Base-by-base conservation (phyloP, 2,329 filamentous ascomycete genomes). In the Verruconis gallopava region DNA sequence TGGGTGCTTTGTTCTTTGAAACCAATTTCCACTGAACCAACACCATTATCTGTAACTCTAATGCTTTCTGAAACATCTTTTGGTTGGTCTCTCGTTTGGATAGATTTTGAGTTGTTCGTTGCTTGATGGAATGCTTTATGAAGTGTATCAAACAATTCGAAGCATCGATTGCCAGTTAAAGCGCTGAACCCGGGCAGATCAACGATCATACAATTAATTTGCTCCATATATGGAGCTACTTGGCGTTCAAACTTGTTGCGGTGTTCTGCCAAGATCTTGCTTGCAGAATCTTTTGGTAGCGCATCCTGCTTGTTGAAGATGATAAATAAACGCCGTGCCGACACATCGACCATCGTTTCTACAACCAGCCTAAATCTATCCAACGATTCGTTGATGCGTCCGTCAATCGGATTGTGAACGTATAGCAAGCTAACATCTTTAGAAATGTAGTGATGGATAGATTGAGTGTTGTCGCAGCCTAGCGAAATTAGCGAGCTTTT, bases 181-280 rank as follows among this genome's bases (percentile, higher is more conserved):
- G 38, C 38, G 17, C 38, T 40, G 38, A 40, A 40, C 11, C 38
- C 38, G 14, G 38, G 38, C 12, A 38, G 15, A 15, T 38, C 36
- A 5, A 25, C 9, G 9, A 25, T 6, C 21, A 36, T 12, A 5
- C 22, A 37, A 11, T 34, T 40, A 12, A 21, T 11, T 9, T 9
- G 9, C 11, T 9, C 11, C 9, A 11, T 15, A 20, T 40, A 34
- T 17, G 12, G 6, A 6, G 17, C 12, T 17, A 40, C 15, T 17
- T 40, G 21, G 5, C 12, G 6, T 17, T 40, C 38, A 18, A 40
- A 40, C n/a, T 20, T 12, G 9, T 40, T 34, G 6, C 21, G 21
- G 12, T 12, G 14, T 13, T 40, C 38, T 5, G 20, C 12, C 14
- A 40, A 11, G 15, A 34, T 20, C 5, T 13, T 9, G 9, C 6